Evolutionary conservation across 2,329 filamentous ascomycete genomes (phyloP).

Genomic region (Cordyceps militaris): DNA sequence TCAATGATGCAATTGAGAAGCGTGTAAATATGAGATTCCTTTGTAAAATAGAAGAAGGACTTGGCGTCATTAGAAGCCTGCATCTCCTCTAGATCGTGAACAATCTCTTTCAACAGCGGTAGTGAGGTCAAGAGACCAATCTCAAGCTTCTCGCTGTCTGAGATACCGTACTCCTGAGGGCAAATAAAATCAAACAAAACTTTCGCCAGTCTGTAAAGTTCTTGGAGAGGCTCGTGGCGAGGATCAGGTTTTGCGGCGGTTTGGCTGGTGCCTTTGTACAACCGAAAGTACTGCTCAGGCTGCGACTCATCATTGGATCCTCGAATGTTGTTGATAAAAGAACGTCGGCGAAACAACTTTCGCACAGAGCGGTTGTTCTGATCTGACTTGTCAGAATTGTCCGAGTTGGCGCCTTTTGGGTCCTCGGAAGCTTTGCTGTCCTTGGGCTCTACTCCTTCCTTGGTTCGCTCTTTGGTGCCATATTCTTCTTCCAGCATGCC

Average conservation of each 20-base stretch:
- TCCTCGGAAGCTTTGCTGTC: constrained; percentile 30
- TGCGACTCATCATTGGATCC: constrained; percentile 48
- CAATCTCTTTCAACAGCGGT: constrained; percentile 91
- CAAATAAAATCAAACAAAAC: constrained; percentile 97
- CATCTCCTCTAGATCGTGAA: constrained; percentile 92
- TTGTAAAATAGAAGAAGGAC: constrained; percentile 98
- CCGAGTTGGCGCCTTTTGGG: constrained; percentile 25
- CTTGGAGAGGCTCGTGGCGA: constrained; percentile 78
- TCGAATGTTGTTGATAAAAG: constrained; percentile 49
- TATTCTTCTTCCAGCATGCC: constrained; percentile 69
- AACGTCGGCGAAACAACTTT: constrained; percentile 52
- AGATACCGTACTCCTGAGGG: constrained; percentile 96
- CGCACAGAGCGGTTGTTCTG: constrained; percentile 27
- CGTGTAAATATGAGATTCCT: constrained; percentile 98
- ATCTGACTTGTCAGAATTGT: constrained; percentile 33
- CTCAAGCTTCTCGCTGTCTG: constrained; percentile 93
- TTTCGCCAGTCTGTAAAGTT: constrained; percentile 90
- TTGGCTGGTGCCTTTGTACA: constrained; percentile 71
- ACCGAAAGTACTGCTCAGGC: constrained; percentile 76
- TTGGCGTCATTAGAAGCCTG: constrained; percentile 92
- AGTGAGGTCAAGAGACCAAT: constrained; percentile 92
- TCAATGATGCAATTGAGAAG: constrained; percentile 96
- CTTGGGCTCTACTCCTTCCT: constrained; percentile 33
- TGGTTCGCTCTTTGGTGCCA: constrained; percentile 32
- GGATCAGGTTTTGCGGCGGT: constrained; percentile 68